These are phyloP conservation scores for Xanthoconium purpureum DNA, from an alignment of 768 basidiomycete genomes.

Conservation along the genomic window DNA sequence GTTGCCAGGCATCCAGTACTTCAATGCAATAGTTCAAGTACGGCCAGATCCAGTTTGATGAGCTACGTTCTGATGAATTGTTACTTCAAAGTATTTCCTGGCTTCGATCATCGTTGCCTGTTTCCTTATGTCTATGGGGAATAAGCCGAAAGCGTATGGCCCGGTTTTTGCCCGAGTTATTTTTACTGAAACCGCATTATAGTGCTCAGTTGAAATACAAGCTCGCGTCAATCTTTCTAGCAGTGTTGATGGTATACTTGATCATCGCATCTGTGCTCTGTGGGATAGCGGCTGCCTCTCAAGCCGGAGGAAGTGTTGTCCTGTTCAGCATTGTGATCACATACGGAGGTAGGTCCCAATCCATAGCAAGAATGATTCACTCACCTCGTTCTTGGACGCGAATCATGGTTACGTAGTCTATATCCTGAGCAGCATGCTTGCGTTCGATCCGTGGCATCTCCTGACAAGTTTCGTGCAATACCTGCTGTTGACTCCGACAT, in stretches of 20 bases:
- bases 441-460: constrained; percentile 96
- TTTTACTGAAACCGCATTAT: constrained; percentile 2
- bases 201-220: constrained; percentile 65
- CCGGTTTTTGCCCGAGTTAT: background rate
- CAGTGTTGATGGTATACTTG: constrained; percentile 80
- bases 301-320: constrained; percentile 69
- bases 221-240: constrained; percentile 67
- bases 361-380: background rate
- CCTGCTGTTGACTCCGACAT: constrained; percentile 78
- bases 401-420: constrained; percentile 50
- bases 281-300: constrained; percentile 63
- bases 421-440: constrained; percentile 70
- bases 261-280: constrained; percentile 80
- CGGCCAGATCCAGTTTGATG: background rate
- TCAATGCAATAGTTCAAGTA: constrained; percentile 78
- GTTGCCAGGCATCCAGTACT: constrained; percentile 60
- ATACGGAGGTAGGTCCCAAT: constrained; percentile 60
- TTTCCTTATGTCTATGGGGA: constrained; percentile 95
- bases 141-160: constrained; percentile 76
- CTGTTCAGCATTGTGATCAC: constrained; percentile 83
- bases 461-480: constrained; percentile 89
- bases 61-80: constrained; percentile 1
- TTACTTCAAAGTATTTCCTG: constrained; percentile 63
- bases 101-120: constrained; percentile 82
- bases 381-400: constrained; percentile 1